Conservation (phyloP, 305 asterid species). For the Fraxinus paxiana region DNA sequence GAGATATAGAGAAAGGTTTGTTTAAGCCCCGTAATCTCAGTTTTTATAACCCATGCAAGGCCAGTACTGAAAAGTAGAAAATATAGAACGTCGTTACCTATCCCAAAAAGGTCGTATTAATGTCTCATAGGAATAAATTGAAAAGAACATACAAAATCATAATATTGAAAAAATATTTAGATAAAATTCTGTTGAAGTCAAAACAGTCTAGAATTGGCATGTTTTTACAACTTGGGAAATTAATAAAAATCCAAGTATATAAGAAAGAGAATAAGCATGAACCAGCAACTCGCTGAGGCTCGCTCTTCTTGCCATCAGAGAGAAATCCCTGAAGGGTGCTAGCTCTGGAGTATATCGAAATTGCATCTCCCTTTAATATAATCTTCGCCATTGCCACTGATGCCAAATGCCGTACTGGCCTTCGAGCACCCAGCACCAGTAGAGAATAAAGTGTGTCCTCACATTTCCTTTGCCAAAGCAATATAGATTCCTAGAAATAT, state of each 20-base stretch:
- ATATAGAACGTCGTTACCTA: neutral
- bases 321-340: constrained; percentile 96
- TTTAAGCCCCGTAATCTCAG: neutral
- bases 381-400: constrained; percentile 86
- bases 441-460: constrained; percentile 89
- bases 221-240: constrained; percentile 5
- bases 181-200: constrained; percentile 1
- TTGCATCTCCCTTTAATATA: constrained; percentile 74
- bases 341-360: constrained; percentile 91
- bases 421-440: constrained; percentile 84
- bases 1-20: constrained; percentile 6
- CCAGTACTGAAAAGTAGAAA: neutral
- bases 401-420: constrained; percentile 94
- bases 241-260: constrained; percentile 6
- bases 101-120: neutral
- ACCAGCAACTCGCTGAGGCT: constrained; percentile 88
- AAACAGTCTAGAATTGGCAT: constrained; percentile 10
- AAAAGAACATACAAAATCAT: constrained; percentile 5
- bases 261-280: constrained; percentile 30
- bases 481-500: constrained; percentile 66
- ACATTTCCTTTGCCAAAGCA: constrained; percentile 80
- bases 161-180: constrained; percentile 10
- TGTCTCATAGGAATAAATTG: constrained; percentile 6
- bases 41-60: neutral
- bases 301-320: constrained; percentile 82